Percentiles rank a stretch among this genome's conserved stretches.
These are phyloP conservation scores for Pseudonitzschia multiseries DNA, from an alignment of 108 stramenopile genomes.

Conservation along the genomic window DNA sequence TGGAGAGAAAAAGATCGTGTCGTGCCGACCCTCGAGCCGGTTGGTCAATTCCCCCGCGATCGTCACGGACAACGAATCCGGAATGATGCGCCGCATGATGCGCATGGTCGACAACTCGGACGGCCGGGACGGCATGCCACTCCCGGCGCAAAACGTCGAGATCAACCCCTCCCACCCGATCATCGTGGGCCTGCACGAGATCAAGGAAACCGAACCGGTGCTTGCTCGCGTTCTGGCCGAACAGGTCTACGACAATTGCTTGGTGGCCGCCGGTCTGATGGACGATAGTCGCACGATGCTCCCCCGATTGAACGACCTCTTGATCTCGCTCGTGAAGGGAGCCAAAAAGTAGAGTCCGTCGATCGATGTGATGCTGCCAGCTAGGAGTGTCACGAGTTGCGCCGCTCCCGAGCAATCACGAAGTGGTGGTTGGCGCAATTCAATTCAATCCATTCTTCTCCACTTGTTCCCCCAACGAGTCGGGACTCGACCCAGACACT, in stretches of 20 bases:
- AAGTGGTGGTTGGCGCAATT: background rate
- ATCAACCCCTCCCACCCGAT: slow-evolving; percentile 96
- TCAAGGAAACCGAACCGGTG: slow-evolving; percentile 64
- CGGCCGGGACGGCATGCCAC: slow-evolving; percentile 66
- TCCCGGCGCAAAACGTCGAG: slow-evolving; percentile 95
- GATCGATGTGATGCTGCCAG: background rate
- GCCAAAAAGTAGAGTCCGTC: slow-evolving; percentile 22
- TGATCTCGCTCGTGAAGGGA: slow-evolving; percentile 77
- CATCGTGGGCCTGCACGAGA: slow-evolving; percentile 71
- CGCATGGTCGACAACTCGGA: slow-evolving; percentile 92
- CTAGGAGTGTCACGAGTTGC: background rate
- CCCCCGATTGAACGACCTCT: slow-evolving; percentile 88
- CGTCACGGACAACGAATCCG: slow-evolving; percentile 96
- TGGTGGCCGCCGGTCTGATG: slow-evolving; percentile 95
- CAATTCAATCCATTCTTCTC: too few relatives aligned
- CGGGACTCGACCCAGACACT: background rate
- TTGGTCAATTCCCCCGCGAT: slow-evolving; percentile 93
- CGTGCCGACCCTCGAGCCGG: slow-evolving; percentile 82
- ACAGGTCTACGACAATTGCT: slow-evolving; percentile 97
- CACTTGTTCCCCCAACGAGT: background rate
- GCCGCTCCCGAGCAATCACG: background rate
- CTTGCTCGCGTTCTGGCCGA: slow-evolving; percentile 84
- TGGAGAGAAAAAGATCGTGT: slow-evolving; percentile 66
- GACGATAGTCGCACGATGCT: slow-evolving; percentile 96
- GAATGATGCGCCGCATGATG: slow-evolving; percentile 96